Percentiles rank a stretch among this genome's conserved stretches.
Conservation (phyloP, 805 yeast species). For the Myxozyma sirexii region DNA sequence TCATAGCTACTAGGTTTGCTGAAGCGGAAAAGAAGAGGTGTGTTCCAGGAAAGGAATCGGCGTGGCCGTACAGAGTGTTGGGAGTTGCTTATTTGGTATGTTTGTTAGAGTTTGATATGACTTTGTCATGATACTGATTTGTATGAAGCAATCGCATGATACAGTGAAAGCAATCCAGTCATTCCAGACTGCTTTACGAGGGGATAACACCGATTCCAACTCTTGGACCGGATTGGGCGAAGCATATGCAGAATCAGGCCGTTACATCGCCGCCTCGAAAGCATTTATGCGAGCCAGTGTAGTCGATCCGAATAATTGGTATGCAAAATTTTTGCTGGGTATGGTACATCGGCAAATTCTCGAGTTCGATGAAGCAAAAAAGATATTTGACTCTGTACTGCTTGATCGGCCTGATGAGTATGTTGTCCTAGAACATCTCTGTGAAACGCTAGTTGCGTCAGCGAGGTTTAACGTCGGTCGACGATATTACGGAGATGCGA, state of each 20-base stretch:
- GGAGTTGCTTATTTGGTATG: slow-evolving; percentile 67
- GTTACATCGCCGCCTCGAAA: slow-evolving; percentile 81
- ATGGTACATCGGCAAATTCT: slow-evolving; percentile 63
- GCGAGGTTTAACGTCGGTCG: slow-evolving; percentile 54
- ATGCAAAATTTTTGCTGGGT: slow-evolving; percentile 69
- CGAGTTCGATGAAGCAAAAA: slow-evolving; percentile 64
- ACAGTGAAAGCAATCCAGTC: slow-evolving; percentile 71
- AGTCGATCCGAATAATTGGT: slow-evolving; percentile 59
- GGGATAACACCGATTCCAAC: slow-evolving; percentile 65
- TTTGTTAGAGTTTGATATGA: slow-evolving; percentile 60
- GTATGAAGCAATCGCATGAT: slow-evolving; percentile 20
- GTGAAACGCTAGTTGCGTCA: slow-evolving; percentile 59
- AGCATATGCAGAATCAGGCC: slow-evolving; percentile 81
- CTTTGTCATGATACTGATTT: slow-evolving; percentile 29
- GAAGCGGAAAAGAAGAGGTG: slow-evolving; percentile 53
- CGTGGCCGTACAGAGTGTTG: slow-evolving; percentile 87
- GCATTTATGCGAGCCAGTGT: slow-evolving; percentile 71
- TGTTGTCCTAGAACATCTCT: slow-evolving; percentile 55
- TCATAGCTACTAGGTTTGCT: slow-evolving; percentile 67
- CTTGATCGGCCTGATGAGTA: slow-evolving; percentile 52
- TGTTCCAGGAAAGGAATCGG: slow-evolving; percentile 32
- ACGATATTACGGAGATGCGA: slow-evolving; percentile 72
- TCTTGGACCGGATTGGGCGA: slow-evolving; percentile 99
- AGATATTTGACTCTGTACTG: slow-evolving; percentile 50
- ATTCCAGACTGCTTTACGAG: slow-evolving; percentile 82